Base-by-base conservation (phyloP, 345 rosid genomes). In the Turnera subulata region DNA sequence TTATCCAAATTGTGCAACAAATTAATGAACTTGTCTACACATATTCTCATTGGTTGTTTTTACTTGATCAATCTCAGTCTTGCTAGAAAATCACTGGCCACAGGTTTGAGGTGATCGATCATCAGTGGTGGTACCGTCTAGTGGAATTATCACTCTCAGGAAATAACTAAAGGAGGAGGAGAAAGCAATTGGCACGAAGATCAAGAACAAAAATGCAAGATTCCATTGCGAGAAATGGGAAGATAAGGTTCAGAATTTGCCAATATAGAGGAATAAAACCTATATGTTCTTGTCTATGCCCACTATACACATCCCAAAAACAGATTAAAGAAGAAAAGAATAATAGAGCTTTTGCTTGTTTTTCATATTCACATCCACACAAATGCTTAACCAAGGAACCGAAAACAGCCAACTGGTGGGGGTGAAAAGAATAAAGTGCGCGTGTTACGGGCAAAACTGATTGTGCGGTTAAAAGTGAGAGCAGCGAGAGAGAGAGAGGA, bases 131-230 rank as follows among this genome's bases (percentile, higher is more conserved):
- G n/a, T n/a, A n/a, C n/a, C n/a, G n/a, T n/a, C n/a, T n/a, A n/a
- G n/a, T n/a, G n/a, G n/a, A n/a, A n/a, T n/a, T n/a, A n/a, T n/a
- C n/a, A n/a, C n/a, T n/a, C n/a, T 29, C n/a, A 25, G 47, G 38
- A 38, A 59, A 23, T 22, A 1, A 16, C 13, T 46, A 25, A 18
- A 5, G 25, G 21, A 2, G 17, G 52, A 0, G 1, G 14, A 2
- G 57, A 22, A 29, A 4, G 35, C 35, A n/a, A n/a, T 29, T 29
- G 35, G 35, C 46, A 26, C 24, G 7, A 38, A 16, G 24, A 22
- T 22, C 50, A 52, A 62, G 24, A 52, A 62, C 51, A 29, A 43
- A 62, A 29, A 4, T 15, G 29, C 21, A 21, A 58, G 16, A 33
- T 33, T 54, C 40, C 48, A 35, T 22, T 16, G 58, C 46, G 11